Conservation (phyloP, 2,329 filamentous ascomycete genomes). For the Talaromyces sp. region DNA sequence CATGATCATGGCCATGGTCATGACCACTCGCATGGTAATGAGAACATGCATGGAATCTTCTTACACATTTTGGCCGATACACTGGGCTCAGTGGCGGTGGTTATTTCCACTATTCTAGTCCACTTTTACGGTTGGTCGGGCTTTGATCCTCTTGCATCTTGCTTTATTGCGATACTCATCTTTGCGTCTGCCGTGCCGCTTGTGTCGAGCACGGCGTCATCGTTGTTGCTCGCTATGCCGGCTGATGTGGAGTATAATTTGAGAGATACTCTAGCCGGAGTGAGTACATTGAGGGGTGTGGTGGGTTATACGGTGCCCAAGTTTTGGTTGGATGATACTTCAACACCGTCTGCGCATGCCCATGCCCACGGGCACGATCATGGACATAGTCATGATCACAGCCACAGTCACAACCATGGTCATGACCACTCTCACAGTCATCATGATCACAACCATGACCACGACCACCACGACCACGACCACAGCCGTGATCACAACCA, state of each 20-base stretch:
- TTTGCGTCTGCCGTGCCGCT: constrained; percentile 88
- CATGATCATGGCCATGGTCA: constrained; percentile 48
- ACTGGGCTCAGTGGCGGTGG: constrained; percentile 89
- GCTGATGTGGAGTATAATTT: constrained; percentile 83
- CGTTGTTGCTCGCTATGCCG: constrained; percentile 79
- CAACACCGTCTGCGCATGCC: constrained; percentile 32
- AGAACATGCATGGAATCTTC: constrained; percentile 98
- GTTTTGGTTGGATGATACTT: constrained; percentile 83
- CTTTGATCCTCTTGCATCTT: constrained; percentile 92
- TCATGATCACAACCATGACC: constrained; percentile 32
- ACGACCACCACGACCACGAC: constrained; percentile 35
- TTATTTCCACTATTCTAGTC: constrained; percentile 84
- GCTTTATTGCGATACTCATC: constrained; percentile 88
- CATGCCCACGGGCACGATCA: constrained; percentile 22
- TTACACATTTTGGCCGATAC: constrained; percentile 93
- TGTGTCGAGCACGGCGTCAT: constrained; percentile 78
- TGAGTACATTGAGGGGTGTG: constrained; percentile 79
- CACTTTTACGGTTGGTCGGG: constrained; percentile 86
- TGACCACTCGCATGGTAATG: constrained; percentile 66
- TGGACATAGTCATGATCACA: constrained; percentile 33
- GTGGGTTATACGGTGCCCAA: constrained; percentile 81
- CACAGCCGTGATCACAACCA: constrained; percentile 31
- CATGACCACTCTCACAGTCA: constrained; percentile 26
- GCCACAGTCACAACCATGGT: constrained; percentile 32
- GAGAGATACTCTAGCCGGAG: constrained; percentile 79